phyloP scores from a whole-genome alignment of 768 basidiomycete species.

The Mycena alexandri region DNA sequence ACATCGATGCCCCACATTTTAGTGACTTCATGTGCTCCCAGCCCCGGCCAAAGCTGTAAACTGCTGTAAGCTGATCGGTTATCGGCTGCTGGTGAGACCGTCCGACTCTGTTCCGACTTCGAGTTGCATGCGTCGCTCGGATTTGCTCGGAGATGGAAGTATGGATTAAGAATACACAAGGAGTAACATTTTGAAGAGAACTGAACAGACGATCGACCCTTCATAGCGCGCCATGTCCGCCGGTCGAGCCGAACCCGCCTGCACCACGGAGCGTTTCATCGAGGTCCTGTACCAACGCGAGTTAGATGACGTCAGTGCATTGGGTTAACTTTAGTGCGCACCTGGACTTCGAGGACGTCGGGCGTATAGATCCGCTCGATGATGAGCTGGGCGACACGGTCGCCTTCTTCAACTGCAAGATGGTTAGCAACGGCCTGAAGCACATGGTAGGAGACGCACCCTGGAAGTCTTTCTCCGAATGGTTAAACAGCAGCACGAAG shows the following conservation, averaged over 20 bases:
- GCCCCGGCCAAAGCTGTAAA: no score
- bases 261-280: conserved; percentile 87
- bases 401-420: conserved; percentile 85
- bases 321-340: conserved; percentile 52
- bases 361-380: conserved; percentile 92
- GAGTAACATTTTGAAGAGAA: conserved; percentile 14
- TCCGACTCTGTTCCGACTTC: no score
- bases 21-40: no score
- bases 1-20: no score
- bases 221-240: conserved; percentile 75
- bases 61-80: no score
- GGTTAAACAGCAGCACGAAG: conserved; percentile 94
- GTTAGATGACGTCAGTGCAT: conserved; percentile 22
- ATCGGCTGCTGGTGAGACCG: no score
- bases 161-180: no score
- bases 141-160: no score
- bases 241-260: conserved; percentile 95
- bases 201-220: conserved; percentile 29
- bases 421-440: background rate
- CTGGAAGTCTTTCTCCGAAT: conserved; percentile 89
- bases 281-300: conserved; percentile 71
- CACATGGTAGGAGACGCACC: conserved; percentile 55
- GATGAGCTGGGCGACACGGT: conserved; percentile 96
- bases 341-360: conserved; percentile 87
- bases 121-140: no score